Evolutionary conservation across 495 filamentous ascomycete species (phyloP).

Genomic region (Tetracladium marchalianum): DNA sequence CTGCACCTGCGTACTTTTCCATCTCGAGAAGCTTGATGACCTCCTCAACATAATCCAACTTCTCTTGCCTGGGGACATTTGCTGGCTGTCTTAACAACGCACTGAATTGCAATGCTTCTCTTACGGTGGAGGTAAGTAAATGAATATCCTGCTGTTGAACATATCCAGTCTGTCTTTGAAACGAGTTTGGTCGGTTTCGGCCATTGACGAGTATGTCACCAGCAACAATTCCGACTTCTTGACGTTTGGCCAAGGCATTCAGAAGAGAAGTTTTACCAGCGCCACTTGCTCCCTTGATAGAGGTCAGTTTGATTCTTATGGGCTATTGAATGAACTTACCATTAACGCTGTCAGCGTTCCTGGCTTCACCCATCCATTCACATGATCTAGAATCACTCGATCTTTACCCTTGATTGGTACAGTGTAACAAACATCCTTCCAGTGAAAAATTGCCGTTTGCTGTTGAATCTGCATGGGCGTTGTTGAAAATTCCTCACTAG

Average conservation of each 20-base stretch:
- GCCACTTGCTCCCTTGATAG: constrained; percentile 34
- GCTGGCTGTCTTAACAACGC: constrained; percentile 34
- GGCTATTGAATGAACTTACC: constrained; percentile 18
- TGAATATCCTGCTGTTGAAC: constrained; percentile 83
- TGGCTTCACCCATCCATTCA: constrained; percentile 61
- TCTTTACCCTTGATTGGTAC: constrained; percentile 53
- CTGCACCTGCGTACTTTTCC: constrained; percentile 71
- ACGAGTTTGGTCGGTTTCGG: constrained; percentile 49
- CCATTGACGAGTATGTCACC: constrained; percentile 75
- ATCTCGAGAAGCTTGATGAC: constrained; percentile 57
- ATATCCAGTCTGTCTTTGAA: constrained; percentile 74
- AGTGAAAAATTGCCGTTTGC: constrained; percentile 55
- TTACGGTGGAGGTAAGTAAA: constrained; percentile 37
- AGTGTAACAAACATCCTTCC: constrained; percentile 67
- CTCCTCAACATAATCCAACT: constrained; percentile 47
- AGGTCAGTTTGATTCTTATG: too few species aligned
- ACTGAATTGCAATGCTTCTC: constrained; percentile 35
- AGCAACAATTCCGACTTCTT: constrained; percentile 29
- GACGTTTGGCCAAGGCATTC: constrained; percentile 46
- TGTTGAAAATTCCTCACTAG: constrained; percentile 34
- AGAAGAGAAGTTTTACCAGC: constrained; percentile 59
- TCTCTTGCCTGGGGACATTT: constrained; percentile 31
- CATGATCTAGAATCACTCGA: constrained; percentile 47
- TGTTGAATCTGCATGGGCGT: constrained; percentile 27
- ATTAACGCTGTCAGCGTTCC: constrained; percentile 62